Base-by-base conservation (phyloP, 2,329 filamentous ascomycete genomes). In the Cladophialophora carrionii region DNA sequence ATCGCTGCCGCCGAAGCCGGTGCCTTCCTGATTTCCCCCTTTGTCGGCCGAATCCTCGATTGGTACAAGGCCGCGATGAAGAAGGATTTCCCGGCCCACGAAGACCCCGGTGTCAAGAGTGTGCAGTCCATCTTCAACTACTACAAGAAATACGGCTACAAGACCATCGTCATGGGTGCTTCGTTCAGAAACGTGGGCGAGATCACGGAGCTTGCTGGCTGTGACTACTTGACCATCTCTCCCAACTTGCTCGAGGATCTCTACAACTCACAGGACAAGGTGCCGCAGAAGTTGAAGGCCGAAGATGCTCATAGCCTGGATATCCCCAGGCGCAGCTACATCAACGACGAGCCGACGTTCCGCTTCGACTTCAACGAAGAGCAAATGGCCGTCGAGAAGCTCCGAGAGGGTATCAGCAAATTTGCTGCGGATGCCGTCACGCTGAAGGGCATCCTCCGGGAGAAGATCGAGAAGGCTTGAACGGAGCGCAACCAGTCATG, bases 311-410 rank as follows among this genome's bases (percentile, higher is more conserved):
- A 79, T 72, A 78, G 82, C 63, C 86, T 95, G 71, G 81, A 95
- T 81, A 86, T 99, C 72, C 82, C 90, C 84, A 96, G 92, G 90
- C 91, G 90, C 85, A 83, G 83, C 64, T 99, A 96, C 87, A 89
- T 99, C 81, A 87, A 89, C 77, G 84, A 95, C 81, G 95, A 99
- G 87, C 75, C 92, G 61, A 76, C 81, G 57, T 99, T 98, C 93
- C 92, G 95, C 80, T 99, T 97, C 85, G 90, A 93, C 82, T 96
- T 99, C 88, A 99, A 99, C 87, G 95, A 99, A 87, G 92, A 99
- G 77, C 90, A 94, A 80, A 99, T 99, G 95, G 95, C 91, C 70
- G 92, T 96, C 72, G 93, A 98, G 89, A 99, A 99, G 90, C 88
- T 99, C 74, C 91, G 93, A 69, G 95, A 99, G 84, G 95, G 95